Evolutionary conservation across 352 stramenopile species (phyloP).

Genomic region (Blastocystis sp.): DNA sequence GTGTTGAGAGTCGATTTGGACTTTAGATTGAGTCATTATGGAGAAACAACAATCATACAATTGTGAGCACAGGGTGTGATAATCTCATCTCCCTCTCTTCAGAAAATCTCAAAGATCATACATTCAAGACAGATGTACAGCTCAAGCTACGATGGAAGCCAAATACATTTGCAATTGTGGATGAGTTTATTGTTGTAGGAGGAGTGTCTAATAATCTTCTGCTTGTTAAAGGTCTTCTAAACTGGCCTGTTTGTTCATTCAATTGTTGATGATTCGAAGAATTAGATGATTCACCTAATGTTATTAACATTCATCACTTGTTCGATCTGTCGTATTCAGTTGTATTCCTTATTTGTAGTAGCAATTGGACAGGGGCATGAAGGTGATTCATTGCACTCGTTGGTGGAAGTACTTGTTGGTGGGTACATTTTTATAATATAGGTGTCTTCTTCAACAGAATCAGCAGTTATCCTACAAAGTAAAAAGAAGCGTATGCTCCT

Average conservation of each 20-base stretch:
- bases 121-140: neutral
- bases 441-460: too few species aligned
- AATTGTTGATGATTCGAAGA: too few species aligned
- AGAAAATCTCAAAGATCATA: neutral
- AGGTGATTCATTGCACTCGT: too few species aligned
- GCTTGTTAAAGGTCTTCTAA: neutral
- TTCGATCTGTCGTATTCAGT: too few species aligned
- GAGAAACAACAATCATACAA: neutral
- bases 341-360: too few species aligned
- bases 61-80: neutral
- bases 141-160: constrained; percentile 12
- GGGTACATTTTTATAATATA: too few species aligned
- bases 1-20: neutral
- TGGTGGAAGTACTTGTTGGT: too few species aligned
- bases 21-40: constrained; percentile 9
- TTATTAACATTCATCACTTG: too few species aligned
- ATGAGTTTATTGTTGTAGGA: constrained; percentile 2
- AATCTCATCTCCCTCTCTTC: neutral
- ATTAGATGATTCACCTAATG: too few species aligned
- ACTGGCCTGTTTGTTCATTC: constrained; percentile 30
- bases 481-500: too few species aligned
- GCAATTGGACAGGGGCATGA: too few species aligned
- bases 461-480: too few species aligned
- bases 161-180: neutral
- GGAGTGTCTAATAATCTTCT: constrained; percentile 6